Evolutionary conservation across 441 rosid species (phyloP), one percentile per base, ranked within the genome.

Genomic region (Gossypium schwendimanii): DNA sequence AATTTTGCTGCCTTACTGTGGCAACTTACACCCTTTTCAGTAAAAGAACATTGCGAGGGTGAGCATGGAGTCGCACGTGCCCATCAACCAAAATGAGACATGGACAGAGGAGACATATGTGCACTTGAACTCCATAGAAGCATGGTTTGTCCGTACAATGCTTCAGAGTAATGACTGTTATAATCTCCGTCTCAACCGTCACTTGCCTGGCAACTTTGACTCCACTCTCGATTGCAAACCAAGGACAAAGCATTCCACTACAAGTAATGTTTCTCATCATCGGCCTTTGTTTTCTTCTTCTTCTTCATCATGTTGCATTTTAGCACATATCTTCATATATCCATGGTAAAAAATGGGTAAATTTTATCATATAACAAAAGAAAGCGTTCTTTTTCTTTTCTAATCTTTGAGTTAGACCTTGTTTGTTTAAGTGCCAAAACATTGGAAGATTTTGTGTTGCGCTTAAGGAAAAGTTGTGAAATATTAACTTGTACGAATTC

Each of bases 21-120:
- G 6, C 6, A 4, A 31, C 6, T 0, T 0, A 31, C 6, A 31
- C 6, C 36, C 6, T 31, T 31, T 31, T 31, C 1, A 31, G 6
- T 31, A 5, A 0, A 31, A 31, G 6, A 31, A 31, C 6, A 4
- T 31, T 31, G 15, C 8, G 7, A 31, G 14, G 3, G 23, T 15
- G 24, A 12, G n/a, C 41, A 49, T 66, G 70, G 17, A n/a, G 2
- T 47, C 58, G 58, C 70, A n/a, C n/a, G 66, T 39, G 9, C 66
- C 54, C 15, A 41, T 23, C 26, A 24, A 71, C 21, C 33, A 9
- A 21, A 52, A 69, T 31, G 50, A 75, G 18, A 10, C 71, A 3
- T 89, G 94, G 94, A 89, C 85, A 1, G 57, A 89, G 83, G 90
- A 87, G 86, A 86, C 80, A 81, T 92, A 87, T 81, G 12, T 79